phyloP scores from a whole-genome alignment of 2,329 filamentous ascomycete genomes.

The Grosmannia clavigera region DNA sequence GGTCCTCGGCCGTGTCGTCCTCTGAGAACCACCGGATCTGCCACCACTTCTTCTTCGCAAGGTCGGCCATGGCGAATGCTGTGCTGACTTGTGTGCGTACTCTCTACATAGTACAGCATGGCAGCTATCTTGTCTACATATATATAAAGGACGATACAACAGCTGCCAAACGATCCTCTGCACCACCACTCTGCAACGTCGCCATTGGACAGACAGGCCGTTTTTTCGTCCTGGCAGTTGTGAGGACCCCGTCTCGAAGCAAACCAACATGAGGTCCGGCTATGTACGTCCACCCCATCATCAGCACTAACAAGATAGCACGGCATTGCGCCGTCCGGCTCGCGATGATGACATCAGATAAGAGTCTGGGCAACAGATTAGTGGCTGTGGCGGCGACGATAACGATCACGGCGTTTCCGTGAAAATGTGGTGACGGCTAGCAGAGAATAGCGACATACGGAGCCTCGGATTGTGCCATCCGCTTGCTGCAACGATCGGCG shows the following conservation, averaged over 20 bases:
- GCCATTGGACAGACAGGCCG: too few species aligned
- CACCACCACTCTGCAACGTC: too few species aligned
- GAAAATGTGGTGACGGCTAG: neutral
- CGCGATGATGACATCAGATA: neutral
- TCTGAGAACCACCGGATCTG: constrained; percentile 34
- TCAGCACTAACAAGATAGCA: too few species aligned
- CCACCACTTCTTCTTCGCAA: constrained; percentile 17
- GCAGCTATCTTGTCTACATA: neutral
- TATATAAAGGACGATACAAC: too few species aligned
- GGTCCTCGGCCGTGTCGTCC: constrained; percentile 35
- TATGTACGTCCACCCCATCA: too few species aligned
- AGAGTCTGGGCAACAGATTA: too few species aligned
- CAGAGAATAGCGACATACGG: neutral
- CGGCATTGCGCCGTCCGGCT: too few species aligned
- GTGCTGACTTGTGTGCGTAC: neutral
- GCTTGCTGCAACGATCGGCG: neutral
- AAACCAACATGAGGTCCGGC: too few species aligned
- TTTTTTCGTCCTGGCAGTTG: too few species aligned
- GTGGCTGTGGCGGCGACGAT: neutral
- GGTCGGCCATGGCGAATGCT: neutral
- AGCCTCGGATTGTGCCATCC: neutral
- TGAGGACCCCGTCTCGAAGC: too few species aligned
- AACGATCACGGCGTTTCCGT: neutral
- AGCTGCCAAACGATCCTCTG: too few species aligned
- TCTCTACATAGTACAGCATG: neutral